A percentile compares a stretch with the other conserved stretches of the same genome.
Evolutionary conservation across 164 flowering plant genomes (phyloP).

Genomic region (Pachysandra terminalis): DNA sequence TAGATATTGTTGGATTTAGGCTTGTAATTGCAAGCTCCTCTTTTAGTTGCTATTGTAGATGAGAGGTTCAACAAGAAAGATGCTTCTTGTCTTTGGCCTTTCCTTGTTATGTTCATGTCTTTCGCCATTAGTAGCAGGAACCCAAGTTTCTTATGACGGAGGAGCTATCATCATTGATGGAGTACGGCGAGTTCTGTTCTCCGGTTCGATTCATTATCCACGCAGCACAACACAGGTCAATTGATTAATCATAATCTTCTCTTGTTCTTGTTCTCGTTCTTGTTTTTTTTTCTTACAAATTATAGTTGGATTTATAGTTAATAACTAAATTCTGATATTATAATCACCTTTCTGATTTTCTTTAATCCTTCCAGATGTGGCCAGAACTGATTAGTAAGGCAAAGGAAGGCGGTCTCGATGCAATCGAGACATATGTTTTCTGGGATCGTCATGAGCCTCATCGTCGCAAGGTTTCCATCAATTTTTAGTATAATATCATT

Average conservation of each 20-base stretch:
- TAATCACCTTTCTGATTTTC: neutral
- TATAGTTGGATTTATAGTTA: no score
- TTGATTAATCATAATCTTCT: neutral
- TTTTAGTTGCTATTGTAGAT: neutral
- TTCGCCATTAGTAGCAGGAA: neutral
- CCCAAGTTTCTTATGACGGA: slow-evolving; percentile 6
- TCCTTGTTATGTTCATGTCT: neutral
- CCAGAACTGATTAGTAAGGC: slow-evolving; percentile 9
- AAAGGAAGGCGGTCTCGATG: slow-evolving; percentile 13
- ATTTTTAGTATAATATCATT: neutral
- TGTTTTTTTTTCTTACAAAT: no score
- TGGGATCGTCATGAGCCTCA: slow-evolving; percentile 12
- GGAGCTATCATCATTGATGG: slow-evolving; percentile 9
- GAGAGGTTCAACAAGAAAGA: neutral
- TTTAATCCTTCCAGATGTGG: slow-evolving; percentile 10
- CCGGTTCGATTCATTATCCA: slow-evolving; percentile 13
- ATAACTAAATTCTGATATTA: no score
- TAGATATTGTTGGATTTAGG: neutral
- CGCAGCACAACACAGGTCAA: slow-evolving; percentile 12
- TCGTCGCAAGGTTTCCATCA: slow-evolving; percentile 10
- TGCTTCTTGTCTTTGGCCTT: neutral
- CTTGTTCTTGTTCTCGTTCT: no score
- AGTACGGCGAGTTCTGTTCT: slow-evolving; percentile 4
- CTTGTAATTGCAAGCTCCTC: neutral
- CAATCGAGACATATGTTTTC: slow-evolving; percentile 12